Base-by-base conservation (phyloP, 1,284 basidiomycete species). In the Leucoagaricus sp. region DNA sequence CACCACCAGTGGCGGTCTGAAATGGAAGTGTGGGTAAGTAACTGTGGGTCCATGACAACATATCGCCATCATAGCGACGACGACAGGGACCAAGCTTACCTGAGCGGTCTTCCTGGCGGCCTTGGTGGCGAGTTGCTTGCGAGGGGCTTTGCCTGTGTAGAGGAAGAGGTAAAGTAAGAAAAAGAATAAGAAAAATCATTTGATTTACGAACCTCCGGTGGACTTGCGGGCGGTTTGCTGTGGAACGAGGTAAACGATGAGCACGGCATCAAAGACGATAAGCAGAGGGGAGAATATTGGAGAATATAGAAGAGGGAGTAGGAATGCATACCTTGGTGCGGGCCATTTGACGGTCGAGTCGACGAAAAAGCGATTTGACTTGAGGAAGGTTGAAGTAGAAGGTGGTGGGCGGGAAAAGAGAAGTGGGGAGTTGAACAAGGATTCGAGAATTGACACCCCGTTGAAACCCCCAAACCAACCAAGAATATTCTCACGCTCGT, bases 91-190 rank as follows among this genome's bases (percentile, higher is more conserved):
- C 51, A 51, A 54, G 81, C 85, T 59, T 72, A 89, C 88, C 59
- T 85, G 80, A 50, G 86, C 87, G 31, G 89, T 91, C 80, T 92
- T 92, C 63, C 89, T 83, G 62, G 92, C 92, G 53, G 91, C 91
- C 82, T 95, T 95, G 77, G 93, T 93, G 46, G 92, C 91, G 74
- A 93, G 86, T 78, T 93, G 91, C 78, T 93, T 93, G 82, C 90
- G 89, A 60, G 89, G 89, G 58, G 89, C 89, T 75, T 92, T 91
- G 70, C 89, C 89, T 89, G 65, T 49, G 63, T 49, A 53, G 63
- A 57, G 53, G 49, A 59, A 60, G 34, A 61, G 52, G 61, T 62
- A 61, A 48, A 58, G 53, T 63, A 54, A 55, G 54, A 63, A 62
- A 48, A 51, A 40, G 55, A 62, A 28, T 49, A 46, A 60, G 56